Base-by-base conservation (phyloP, 176 grass and related monocot genomes). In the Metroxylon sagu region DNA sequence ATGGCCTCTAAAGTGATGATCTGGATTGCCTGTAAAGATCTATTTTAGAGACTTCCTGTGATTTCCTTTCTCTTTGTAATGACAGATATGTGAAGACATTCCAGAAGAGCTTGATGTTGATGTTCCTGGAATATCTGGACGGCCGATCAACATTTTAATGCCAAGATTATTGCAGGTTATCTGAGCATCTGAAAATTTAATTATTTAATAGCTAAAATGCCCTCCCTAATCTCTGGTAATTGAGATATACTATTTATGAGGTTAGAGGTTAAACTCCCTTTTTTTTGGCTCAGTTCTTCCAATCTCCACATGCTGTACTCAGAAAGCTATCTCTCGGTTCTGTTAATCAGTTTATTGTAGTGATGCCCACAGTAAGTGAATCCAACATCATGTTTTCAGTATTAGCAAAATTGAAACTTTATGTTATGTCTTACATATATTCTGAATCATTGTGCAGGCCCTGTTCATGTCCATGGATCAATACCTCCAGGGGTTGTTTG, bases 21-120 rank as follows among this genome's bases (percentile, higher is more conserved):
- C 10, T 43, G 35, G 2, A 43, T 43, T 43, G 12, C 12, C 8
- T 43, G 35, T 12, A 43, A 2, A 43, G 10, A 12, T 43, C 35
- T 43, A 43, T 43, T 43, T 23, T 43, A 43, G 10, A 43, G 35
- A 43, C 2, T 29, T 5, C 12, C 8, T 43, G 21, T 35, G 8
- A 8, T 35, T 43, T 12, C 35, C 12, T 43, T 43, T 43, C 35
- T 12, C 8, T 56, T 68, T 66, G 48, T 56, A 26, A 57, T 60
- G 29, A 26, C 77, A 97, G 92, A 97, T 97, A 30, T 97, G 92
- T 68, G 92, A 97, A 71, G 92, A 97, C 67, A 79, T 97, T n/a
- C 92, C 92, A 5, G 92, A 97, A 78, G 84, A 90, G 59, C 78
- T 97, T 29, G 92, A 97, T 80, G 72, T 83, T 5, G 92, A 97